A percentile compares a stretch with the other conserved stretches of the same genome.
Conservation (phyloP, 2,329 filamentous ascomycete genomes). For the Pseudopyricularia cyperi region DNA sequence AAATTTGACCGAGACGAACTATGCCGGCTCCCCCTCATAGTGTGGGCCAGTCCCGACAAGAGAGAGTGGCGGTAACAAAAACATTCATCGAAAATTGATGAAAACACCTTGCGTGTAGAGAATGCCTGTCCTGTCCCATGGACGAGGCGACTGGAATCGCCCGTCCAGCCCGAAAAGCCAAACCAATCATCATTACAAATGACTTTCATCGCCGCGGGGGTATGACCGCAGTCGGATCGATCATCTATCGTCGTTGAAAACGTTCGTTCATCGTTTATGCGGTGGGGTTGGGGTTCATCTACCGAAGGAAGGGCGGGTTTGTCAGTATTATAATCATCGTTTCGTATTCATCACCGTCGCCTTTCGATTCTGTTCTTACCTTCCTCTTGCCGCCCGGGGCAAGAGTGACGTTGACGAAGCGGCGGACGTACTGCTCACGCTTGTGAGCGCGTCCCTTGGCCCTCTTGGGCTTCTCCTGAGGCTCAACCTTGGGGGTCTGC, state of each 20-base stretch:
- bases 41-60: not conserved
- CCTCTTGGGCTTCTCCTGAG: conserved; percentile 90
- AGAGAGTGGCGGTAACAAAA: not conserved
- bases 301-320: not conserved
- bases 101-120: not conserved
- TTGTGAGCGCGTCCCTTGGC: conserved; percentile 97
- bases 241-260: not conserved
- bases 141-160: not conserved
- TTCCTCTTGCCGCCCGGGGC: conserved; percentile 89
- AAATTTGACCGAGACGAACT: not conserved
- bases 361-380: conserved; percentile 42
- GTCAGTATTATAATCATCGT: not conserved
- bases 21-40: not conserved
- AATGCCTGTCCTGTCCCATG: not conserved
- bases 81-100: not conserved
- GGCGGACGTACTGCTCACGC: conserved; percentile 90
- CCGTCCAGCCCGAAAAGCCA: not conserved
- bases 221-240: not conserved
- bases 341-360: not conserved
- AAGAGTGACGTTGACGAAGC: conserved; percentile 96
- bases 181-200: not conserved
- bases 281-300: conserved; percentile 13
- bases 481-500: conserved; percentile 83
- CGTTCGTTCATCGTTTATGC: conserved; percentile 5
- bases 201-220: not conserved